Evolutionary conservation across 108 stramenopile genomes (phyloP).

Genomic region (Skeletonema costatum): DNA sequence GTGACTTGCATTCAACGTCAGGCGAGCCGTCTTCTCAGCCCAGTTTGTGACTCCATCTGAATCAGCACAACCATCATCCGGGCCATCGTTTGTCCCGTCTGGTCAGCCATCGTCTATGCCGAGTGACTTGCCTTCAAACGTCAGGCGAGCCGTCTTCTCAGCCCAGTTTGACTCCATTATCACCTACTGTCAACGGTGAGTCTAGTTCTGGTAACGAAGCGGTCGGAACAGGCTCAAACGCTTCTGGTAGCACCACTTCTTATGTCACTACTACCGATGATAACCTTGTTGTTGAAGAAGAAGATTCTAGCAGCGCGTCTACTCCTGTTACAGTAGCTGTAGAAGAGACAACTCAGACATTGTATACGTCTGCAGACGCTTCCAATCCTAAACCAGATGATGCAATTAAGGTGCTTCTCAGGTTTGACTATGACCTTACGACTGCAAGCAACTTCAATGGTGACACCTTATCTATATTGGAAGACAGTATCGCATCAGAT

Average conservation of each 20-base stretch:
- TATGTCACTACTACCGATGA: not conserved
- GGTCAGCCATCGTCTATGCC: no score
- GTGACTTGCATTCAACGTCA: no score
- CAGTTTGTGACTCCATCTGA: no score
- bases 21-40: no score
- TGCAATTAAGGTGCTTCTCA: not conserved
- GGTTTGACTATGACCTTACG: not conserved
- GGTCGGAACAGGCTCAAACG: no score
- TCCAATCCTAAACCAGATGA: not conserved
- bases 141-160: no score
- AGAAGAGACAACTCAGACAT: not conserved
- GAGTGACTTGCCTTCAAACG: no score
- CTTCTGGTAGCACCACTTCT: not conserved
- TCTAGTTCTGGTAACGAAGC: no score
- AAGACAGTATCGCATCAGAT: not conserved
- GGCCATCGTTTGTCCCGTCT: no score
- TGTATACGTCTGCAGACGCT: not conserved
- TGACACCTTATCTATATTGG: not conserved
- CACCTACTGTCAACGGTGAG: not conserved
- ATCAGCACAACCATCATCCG: no score
- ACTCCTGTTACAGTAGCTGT: no score
- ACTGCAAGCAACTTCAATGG: not conserved
- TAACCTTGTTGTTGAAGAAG: not conserved
- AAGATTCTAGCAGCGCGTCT: not conserved
- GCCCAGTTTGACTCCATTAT: no score